phyloP scores from a whole-genome alignment of 164 flowering plant species.

The Piper longum region DNA sequence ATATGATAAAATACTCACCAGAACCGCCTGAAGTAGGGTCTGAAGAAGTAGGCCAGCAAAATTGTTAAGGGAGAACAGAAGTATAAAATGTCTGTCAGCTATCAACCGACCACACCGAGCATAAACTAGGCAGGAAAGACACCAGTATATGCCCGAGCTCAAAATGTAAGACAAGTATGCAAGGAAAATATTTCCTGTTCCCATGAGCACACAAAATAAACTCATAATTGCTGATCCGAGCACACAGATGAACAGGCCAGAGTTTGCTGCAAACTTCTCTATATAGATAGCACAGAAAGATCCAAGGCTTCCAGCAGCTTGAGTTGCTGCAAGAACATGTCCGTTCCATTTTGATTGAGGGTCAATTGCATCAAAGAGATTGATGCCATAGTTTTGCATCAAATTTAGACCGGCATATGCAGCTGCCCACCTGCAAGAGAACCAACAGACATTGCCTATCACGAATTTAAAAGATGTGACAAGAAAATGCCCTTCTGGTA shows the following conservation, averaged over 20 bases:
- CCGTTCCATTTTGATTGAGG: conserved; percentile 12
- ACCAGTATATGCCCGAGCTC: conserved; percentile 10
- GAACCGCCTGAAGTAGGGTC: conserved; percentile 12
- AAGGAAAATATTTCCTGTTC: conserved; percentile 5
- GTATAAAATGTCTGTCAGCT: conserved; percentile 10
- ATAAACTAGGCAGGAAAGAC: conserved; percentile 9
- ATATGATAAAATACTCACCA: conserved; percentile 5
- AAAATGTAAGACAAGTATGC: conserved; percentile 7
- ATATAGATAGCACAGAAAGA: conserved; percentile 13
- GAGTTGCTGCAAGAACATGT: conserved; percentile 14
- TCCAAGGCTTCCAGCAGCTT: conserved; percentile 16
- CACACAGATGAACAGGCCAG: conserved; percentile 9
- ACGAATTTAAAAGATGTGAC: neutral
- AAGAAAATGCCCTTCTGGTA: neutral
- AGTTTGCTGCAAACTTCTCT: conserved; percentile 5
- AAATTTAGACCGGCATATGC: conserved; percentile 14
- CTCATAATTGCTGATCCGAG: conserved; percentile 12
- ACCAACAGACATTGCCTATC: neutral
- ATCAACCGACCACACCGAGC: conserved; percentile 10
- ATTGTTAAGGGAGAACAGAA: conserved; percentile 13
- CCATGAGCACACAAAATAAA: conserved; percentile 9
- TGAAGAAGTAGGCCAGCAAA: conserved; percentile 10
- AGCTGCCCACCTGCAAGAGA: conserved; percentile 13
- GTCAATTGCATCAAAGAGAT: conserved; percentile 14
- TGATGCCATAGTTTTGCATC: conserved; percentile 14